Evolutionary conservation across 495 filamentous ascomycete genomes (phyloP).

Genomic region (Neurospora pannonica): DNA sequence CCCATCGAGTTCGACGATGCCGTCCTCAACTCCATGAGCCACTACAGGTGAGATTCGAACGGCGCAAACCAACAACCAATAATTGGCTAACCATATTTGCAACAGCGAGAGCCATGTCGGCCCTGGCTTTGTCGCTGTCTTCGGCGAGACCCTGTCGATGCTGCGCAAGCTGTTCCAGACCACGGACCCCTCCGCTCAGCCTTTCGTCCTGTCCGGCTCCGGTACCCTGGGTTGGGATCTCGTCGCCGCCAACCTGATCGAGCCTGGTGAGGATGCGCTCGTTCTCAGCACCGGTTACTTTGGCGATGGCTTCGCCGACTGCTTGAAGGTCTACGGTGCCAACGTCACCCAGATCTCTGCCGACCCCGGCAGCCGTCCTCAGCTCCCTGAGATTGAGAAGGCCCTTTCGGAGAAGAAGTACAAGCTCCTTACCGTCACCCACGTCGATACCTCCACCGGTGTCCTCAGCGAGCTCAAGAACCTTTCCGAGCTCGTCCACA

Average conservation of each 20-base stretch:
- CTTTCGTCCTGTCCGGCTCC: conserved; percentile 87
- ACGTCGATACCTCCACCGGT: conserved; percentile 94
- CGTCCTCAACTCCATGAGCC: conserved; percentile 88
- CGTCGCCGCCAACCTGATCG: conserved; percentile 81
- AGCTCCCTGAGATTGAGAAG: conserved; percentile 74
- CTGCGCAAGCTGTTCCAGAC: conserved; percentile 91
- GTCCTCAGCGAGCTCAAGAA: conserved; percentile 84
- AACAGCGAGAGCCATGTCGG: conserved; percentile 85
- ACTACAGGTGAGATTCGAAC: conserved; percentile 60
- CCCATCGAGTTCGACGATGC: conserved; percentile 99
- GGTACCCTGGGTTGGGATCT: conserved; percentile 96
- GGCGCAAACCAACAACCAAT: not conserved
- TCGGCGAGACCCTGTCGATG: conserved; percentile 81
- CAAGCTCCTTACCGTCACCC: conserved; percentile 87
- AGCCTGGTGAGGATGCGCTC: conserved; percentile 79
- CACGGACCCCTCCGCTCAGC: conserved; percentile 68
- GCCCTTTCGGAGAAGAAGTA: conserved; percentile 82
- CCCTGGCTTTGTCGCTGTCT: conserved; percentile 76
- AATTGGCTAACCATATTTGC: not conserved
- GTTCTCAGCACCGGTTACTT: conserved; percentile 97
- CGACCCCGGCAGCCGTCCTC: conserved; percentile 79
- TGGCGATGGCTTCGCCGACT: conserved; percentile 87
- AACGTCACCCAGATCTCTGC: conserved; percentile 83
- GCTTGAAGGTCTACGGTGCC: conserved; percentile 82
- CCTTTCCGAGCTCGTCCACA: conserved; percentile 69